Conservation (phyloP, 2,329 filamentous ascomycete species). For the Ceratocystis alfenasii region DNA sequence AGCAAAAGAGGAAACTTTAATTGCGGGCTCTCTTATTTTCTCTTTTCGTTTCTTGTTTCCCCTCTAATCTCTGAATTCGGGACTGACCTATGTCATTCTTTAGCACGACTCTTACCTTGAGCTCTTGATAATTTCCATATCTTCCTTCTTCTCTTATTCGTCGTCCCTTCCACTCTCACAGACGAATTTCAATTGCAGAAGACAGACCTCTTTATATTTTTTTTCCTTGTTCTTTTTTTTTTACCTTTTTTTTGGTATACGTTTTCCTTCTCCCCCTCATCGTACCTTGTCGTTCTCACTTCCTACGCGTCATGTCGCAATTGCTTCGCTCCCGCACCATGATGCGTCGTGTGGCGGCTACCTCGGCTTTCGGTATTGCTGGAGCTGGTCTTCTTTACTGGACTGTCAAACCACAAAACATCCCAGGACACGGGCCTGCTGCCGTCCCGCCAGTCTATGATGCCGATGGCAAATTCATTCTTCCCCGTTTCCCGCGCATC, state of each 20-base stretch:
- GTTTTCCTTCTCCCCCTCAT: neutral
- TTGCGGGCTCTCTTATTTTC: neutral
- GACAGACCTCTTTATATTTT: neutral
- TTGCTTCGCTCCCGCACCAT: slow-evolving; percentile 23
- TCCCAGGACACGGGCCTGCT: slow-evolving; percentile 55
- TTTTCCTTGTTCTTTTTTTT: neutral
- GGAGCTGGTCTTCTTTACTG: slow-evolving; percentile 39
- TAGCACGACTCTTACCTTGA: neutral
- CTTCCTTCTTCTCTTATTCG: neutral
- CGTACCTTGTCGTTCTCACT: neutral
- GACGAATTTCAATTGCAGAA: neutral
- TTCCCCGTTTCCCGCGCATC: slow-evolving; percentile 52
- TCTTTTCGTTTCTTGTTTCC: neutral
- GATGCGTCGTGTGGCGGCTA: slow-evolving; percentile 35
- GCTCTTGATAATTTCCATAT: neutral
- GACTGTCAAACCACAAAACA: slow-evolving; percentile 56
- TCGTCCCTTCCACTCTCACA: neutral
- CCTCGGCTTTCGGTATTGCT: slow-evolving; percentile 33
- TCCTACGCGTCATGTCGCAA: slow-evolving; percentile 16
- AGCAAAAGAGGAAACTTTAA: neutral
- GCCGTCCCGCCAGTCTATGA: slow-evolving; percentile 60
- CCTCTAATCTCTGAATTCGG: neutral
- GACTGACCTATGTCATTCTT: slow-evolving; percentile 6
- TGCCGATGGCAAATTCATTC: slow-evolving; percentile 53
- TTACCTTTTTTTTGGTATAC: neutral